Evolutionary conservation across 441 rosid genomes (phyloP).

Genomic region (Mallotus repandus): DNA sequence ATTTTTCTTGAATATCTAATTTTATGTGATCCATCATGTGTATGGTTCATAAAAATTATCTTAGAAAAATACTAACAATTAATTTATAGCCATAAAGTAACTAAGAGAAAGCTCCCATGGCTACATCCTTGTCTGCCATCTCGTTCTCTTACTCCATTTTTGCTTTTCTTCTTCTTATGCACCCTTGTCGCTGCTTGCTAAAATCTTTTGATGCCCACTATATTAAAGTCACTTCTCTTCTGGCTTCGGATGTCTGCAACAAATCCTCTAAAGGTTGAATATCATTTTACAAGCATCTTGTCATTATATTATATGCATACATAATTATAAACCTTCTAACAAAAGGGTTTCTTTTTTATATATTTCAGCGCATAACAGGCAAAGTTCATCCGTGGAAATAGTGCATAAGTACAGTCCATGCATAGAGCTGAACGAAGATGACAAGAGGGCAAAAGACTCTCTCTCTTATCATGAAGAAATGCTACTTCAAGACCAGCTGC

Average conservation of each 20-base stretch:
- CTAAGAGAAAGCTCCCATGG: neutral
- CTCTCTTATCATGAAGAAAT: neutral
- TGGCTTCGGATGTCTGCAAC: slow-evolving; percentile 13
- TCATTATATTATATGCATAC: no score
- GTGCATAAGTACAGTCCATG: slow-evolving; percentile 17
- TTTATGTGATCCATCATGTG: no score
- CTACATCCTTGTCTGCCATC: neutral
- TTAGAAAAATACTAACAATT: no score
- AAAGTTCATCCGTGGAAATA: slow-evolving; percentile 1
- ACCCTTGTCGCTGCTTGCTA: neutral
- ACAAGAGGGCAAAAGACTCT: neutral
- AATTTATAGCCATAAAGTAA: no score
- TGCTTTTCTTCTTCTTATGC: neutral
- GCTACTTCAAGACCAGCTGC: slow-evolving; percentile 6
- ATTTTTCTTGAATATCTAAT: no score
- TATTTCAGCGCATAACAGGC: neutral
- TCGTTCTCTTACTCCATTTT: neutral
- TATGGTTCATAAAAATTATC: no score
- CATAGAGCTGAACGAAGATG: neutral
- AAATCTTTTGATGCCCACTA: neutral
- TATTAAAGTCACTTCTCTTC: neutral
- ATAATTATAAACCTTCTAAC: no score
- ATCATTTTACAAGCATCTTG: no score
- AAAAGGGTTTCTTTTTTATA: no score
- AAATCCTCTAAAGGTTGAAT: slow-evolving; percentile 12